Conservation (phyloP, 352 stramenopile species). For the Phytophthora pini region DNA sequence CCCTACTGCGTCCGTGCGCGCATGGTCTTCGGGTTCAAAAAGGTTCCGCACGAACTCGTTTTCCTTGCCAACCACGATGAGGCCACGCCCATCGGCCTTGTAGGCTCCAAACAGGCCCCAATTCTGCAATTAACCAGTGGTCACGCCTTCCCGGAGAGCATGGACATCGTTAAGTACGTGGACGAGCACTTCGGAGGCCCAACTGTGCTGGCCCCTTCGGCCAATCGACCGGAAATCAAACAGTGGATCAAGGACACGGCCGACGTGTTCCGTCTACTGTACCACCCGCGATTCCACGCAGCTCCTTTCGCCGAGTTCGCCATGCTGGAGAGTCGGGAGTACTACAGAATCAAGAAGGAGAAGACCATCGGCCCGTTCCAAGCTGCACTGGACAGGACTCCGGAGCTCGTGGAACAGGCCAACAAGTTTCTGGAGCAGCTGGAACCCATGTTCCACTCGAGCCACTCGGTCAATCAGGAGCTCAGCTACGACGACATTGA, state of each 20-base stretch:
- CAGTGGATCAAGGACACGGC: conserved; percentile 51
- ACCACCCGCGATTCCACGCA: conserved; percentile 52
- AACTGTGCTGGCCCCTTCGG: conserved; percentile 37
- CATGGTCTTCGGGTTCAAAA: conserved; percentile 65
- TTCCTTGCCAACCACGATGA: conserved; percentile 69
- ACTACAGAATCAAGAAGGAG: conserved; percentile 63
- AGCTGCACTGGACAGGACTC: conserved; percentile 43
- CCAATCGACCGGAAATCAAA: conserved; percentile 48
- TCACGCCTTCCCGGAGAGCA: conserved; percentile 53
- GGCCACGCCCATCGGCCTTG: conserved; percentile 51
- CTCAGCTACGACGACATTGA: conserved; percentile 73
- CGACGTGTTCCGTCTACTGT: conserved; percentile 40
- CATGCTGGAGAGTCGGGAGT: conserved; percentile 49
- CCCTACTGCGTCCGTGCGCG: conserved; percentile 61
- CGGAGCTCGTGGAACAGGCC: conserved; percentile 47
- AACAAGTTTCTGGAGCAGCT: conserved; percentile 51
- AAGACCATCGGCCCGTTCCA: conserved; percentile 50
- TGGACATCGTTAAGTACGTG: conserved; percentile 74
- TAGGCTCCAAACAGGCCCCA: conserved; percentile 57
- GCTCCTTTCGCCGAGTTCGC: conserved; percentile 64
- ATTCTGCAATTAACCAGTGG: conserved; percentile 57
- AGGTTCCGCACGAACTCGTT: conserved; percentile 42
- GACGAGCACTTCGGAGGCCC: conserved; percentile 55
- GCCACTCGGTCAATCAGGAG: conserved; percentile 50
- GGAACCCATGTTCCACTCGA: conserved; percentile 48